These are phyloP conservation scores for Paramecium tetraurelia DNA, from an alignment of 73 alveolate species.

Conservation along the genomic window DNA sequence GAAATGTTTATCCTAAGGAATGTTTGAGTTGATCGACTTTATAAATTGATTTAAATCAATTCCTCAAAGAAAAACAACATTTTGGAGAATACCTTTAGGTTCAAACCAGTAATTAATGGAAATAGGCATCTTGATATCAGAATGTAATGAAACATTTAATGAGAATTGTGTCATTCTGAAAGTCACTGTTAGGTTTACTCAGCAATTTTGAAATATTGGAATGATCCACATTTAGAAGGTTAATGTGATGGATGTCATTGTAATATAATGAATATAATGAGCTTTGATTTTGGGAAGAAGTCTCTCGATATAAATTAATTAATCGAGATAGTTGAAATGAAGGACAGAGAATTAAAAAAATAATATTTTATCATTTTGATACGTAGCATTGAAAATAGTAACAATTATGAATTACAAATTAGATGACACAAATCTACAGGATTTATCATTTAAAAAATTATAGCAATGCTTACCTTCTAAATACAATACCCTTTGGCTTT, in stretches of 20 bases:
- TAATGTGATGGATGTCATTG: not conserved
- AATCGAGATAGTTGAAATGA: not conserved
- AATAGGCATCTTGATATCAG: not conserved
- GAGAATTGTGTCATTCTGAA: not conserved
- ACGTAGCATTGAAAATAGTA: not conserved
- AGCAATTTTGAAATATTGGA: not conserved
- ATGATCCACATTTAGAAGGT: not conserved
- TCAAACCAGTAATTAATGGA: not conserved
- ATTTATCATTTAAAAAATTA: not conserved
- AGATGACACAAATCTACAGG: not conserved
- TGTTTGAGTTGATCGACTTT: not conserved
- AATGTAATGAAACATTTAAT: not conserved
- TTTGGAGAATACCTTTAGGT: not conserved
- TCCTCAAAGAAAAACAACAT: not conserved
- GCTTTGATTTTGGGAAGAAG: not conserved
- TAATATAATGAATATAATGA: not conserved
- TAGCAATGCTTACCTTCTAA: not conserved
- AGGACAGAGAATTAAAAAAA: not conserved
- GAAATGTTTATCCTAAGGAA: too few species aligned
- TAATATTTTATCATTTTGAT: constrained; percentile 12
- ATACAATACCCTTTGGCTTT: not conserved
- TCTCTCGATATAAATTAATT: not conserved
- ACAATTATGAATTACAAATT: not conserved
- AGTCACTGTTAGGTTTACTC: not conserved
- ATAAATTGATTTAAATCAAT: not conserved